Evolutionary conservation across 345 rosid genomes (phyloP).

Genomic region (Noccaea caerulescens): DNA sequence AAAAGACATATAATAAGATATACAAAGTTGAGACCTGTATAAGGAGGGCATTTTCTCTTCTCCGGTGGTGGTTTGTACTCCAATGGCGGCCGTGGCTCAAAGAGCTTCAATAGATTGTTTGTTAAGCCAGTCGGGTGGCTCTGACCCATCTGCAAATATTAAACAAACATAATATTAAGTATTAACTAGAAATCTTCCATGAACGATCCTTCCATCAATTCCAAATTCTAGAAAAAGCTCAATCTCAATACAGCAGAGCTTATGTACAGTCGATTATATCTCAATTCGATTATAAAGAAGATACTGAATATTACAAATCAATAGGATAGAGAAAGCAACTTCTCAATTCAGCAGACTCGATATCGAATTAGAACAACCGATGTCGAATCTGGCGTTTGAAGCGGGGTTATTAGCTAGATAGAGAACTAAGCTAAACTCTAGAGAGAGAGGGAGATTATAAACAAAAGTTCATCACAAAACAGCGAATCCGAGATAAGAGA

Average conservation of each 20-base stretch:
- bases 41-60: constrained; percentile 85
- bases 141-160: constrained; percentile 77
- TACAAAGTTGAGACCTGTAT: constrained; percentile 52
- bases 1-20: neutral
- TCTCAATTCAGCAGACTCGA: neutral
- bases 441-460: neutral
- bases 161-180: constrained; percentile 3
- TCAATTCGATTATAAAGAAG: neutral
- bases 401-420: neutral
- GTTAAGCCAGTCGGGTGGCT: constrained; percentile 96
- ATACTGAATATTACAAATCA: neutral
- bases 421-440: neutral
- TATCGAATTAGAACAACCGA: neutral
- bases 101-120: constrained; percentile 75
- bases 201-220: neutral
- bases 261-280: too few relatives aligned
- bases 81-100: constrained; percentile 88
- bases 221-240: neutral
- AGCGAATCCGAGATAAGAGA: constrained; percentile 19
- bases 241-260: neutral
- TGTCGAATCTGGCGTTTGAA: too few relatives aligned
- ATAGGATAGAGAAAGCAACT: neutral
- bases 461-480: neutral
- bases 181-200: neutral
- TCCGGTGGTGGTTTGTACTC: constrained; percentile 85